Percentiles rank a stretch among this genome's conserved stretches.
Conservation (phyloP, 331 rosid species). For the Saraca asoca region DNA sequence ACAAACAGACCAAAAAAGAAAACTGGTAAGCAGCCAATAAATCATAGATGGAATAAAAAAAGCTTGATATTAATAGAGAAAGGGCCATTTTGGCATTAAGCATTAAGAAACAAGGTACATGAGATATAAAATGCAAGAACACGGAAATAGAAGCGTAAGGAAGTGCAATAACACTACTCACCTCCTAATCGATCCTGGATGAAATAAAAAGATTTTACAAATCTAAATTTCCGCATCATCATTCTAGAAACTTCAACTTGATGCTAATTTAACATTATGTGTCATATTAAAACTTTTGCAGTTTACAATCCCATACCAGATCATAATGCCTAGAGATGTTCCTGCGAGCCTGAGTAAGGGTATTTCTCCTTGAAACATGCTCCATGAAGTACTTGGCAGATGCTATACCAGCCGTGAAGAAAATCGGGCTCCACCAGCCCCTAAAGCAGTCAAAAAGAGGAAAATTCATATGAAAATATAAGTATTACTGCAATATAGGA, state of each 20-base stretch:
- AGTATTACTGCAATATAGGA: not conserved
- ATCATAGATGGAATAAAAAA: not conserved
- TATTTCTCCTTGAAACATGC: constrained; percentile 72
- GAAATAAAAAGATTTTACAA: not conserved
- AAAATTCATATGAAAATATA: constrained; percentile 16
- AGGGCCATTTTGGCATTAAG: not conserved
- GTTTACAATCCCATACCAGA: constrained; percentile 51
- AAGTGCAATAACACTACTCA: too few relatives aligned
- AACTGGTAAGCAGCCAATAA: not conserved
- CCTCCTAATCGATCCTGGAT: not conserved
- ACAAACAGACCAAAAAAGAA: constrained; percentile 33
- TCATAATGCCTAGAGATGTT: constrained; percentile 90
- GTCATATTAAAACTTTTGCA: not conserved
- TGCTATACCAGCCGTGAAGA: constrained; percentile 69
- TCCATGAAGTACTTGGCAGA: constrained; percentile 78
- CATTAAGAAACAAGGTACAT: not conserved
- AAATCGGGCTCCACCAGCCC: constrained; percentile 92
- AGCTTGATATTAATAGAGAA: constrained; percentile 1
- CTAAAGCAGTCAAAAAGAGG: constrained; percentile 41
- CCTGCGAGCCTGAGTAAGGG: constrained; percentile 87
- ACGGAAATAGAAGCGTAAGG: not conserved
- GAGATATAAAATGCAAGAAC: not conserved
- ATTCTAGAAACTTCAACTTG: not conserved
- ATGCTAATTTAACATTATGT: too few relatives aligned
- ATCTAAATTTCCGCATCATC: not conserved